A percentile compares a stretch with the other conserved stretches of the same genome.
Evolutionary conservation across 2,329 filamentous ascomycete genomes (phyloP).

Genomic region (Didymella sp.): DNA sequence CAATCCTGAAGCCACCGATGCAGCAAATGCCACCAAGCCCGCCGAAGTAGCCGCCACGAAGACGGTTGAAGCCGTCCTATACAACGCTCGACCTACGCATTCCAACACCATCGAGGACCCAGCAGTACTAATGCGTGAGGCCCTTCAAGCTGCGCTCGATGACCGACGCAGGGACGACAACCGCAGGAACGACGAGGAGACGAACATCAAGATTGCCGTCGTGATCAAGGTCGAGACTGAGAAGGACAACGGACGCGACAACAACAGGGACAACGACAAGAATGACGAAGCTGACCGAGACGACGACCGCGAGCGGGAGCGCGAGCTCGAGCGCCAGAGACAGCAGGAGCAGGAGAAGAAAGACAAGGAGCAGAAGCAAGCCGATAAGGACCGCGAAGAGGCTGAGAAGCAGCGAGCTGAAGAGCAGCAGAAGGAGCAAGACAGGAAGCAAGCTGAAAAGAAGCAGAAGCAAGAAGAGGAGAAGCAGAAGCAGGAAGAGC

Average conservation of each 20-base stretch:
- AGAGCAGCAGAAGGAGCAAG: neutral
- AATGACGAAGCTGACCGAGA: neutral
- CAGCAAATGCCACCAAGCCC: neutral
- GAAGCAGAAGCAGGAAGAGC: constrained; percentile 1
- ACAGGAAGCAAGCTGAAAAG: constrained; percentile 11
- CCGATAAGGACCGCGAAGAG: neutral
- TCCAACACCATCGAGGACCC: neutral
- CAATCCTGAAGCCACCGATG: neutral
- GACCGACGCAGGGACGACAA: neutral
- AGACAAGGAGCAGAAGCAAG: neutral
- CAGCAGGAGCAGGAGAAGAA: constrained; percentile 2
- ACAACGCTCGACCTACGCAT: constrained; percentile 11
- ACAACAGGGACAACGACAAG: neutral
- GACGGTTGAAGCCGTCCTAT: constrained; percentile 2
- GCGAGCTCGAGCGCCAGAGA: neutral
- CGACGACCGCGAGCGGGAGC: neutral
- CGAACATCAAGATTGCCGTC: constrained; percentile 6
- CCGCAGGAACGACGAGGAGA: neutral
- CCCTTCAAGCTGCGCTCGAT: neutral
- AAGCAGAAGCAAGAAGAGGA: constrained; percentile 2
- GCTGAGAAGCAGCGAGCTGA: constrained; percentile 10
- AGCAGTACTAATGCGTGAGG: constrained; percentile 1
- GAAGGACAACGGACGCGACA: constrained; percentile 17
- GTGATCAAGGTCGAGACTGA: constrained; percentile 8
- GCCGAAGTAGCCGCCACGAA: neutral